These are phyloP conservation scores for Nevesoporus exiguus DNA, from an alignment of 768 basidiomycete species.

Conservation along the genomic window DNA sequence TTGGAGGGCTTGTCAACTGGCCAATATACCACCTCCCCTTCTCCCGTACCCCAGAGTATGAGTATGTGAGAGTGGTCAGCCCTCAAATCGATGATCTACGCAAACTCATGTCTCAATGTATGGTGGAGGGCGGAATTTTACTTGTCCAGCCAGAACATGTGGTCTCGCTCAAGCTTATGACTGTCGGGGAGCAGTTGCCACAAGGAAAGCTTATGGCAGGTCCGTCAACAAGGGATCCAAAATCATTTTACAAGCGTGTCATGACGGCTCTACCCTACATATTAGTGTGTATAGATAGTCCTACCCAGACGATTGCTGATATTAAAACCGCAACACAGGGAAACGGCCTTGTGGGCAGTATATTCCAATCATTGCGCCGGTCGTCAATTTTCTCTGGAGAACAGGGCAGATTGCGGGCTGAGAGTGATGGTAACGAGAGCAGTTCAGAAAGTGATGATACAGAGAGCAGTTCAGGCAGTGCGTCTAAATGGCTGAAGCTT, in stretches of 20 bases:
- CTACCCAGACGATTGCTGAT: too few relatives aligned
- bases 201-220: too few relatives aligned
- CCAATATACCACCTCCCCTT: neutral
- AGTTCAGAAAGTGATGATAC: too few relatives aligned
- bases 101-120: neutral
- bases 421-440: too few relatives aligned
- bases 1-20: neutral
- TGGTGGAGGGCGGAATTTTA: slow-evolving; percentile 25
- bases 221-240: neutral
- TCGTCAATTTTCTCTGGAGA: neutral
- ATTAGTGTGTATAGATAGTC: neutral
- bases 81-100: neutral
- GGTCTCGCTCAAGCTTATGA: slow-evolving; percentile 47
- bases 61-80: too few relatives aligned
- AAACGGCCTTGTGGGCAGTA: too few relatives aligned
- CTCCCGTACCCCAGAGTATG: neutral
- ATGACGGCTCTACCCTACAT: too few relatives aligned
- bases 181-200: slow-evolving; percentile 34
- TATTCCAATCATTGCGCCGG: too few relatives aligned
- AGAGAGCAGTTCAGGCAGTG: too few relatives aligned
- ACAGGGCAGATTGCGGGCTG: neutral
- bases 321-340: too few relatives aligned
- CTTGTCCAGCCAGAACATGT: slow-evolving; percentile 52
- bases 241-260: too few relatives aligned
- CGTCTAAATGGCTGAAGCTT: neutral